These are phyloP conservation scores for Ophiosphaerella narmari DNA, from an alignment of 2,329 filamentous ascomycete species.

Conservation along the genomic window DNA sequence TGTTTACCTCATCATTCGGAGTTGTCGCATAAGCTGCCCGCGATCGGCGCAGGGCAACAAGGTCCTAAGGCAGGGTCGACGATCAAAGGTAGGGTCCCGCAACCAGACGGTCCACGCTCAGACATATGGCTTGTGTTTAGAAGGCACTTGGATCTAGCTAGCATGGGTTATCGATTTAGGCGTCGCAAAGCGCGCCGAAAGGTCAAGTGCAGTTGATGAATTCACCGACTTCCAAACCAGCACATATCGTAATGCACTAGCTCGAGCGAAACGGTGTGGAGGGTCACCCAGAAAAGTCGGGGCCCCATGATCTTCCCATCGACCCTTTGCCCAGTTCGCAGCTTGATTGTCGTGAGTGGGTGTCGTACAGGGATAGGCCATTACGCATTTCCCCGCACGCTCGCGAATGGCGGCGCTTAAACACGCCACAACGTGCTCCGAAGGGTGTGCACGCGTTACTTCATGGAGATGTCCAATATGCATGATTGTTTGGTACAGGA, in stretches of 20 bases:
- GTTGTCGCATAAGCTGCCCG: not conserved
- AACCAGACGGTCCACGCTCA: not conserved
- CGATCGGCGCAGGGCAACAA: slow-evolving; percentile 3
- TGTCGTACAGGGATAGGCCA: slow-evolving; percentile 2
- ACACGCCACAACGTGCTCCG: slow-evolving; percentile 13
- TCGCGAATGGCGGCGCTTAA: slow-evolving; percentile 10
- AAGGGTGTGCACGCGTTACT: not conserved
- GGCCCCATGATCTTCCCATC: slow-evolving; percentile 1
- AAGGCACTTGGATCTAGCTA: too few species aligned
- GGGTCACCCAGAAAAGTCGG: not conserved
- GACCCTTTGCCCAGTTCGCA: not conserved
- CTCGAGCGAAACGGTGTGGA: not conserved
- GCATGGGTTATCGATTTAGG: too few species aligned
- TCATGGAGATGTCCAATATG: not conserved
- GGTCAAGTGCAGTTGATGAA: not conserved
- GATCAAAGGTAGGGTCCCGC: slow-evolving; percentile 4
- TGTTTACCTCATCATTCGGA: not conserved
- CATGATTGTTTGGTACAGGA: not conserved
- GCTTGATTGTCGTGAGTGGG: not conserved
- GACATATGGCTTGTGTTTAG: too few species aligned
- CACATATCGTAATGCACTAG: too few species aligned
- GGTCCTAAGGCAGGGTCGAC: not conserved
- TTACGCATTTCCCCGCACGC: slow-evolving; percentile 5
- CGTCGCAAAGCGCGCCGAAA: slow-evolving; percentile 2
- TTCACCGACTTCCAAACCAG: too few species aligned